Percentiles rank a stretch among this genome's conserved stretches.
Conservation (phyloP, 139 green algal species). For the Spirogloea muscicola region DNA sequence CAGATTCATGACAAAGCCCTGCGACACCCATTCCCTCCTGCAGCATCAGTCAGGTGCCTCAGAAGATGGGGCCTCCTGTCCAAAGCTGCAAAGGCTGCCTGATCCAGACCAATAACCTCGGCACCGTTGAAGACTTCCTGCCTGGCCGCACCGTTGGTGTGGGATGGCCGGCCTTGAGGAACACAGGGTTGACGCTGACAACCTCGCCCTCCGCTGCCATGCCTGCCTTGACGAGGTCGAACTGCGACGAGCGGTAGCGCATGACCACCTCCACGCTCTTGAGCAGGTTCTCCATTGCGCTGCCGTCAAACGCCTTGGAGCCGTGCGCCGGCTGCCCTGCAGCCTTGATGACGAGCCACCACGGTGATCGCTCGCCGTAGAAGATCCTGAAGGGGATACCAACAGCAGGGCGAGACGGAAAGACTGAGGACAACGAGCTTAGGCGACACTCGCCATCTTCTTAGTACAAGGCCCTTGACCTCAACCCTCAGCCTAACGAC, state of each 20-base stretch:
- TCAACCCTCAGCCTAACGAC: no score
- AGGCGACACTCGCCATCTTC: no score
- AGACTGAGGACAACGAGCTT: no score
- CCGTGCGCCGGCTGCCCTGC: slow-evolving; percentile 14
- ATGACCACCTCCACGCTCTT: background rate
- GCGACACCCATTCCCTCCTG: no score
- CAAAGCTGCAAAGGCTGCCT: no score
- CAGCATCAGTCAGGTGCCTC: no score
- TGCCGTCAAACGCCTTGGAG: slow-evolving; percentile 4
- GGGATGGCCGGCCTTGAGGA: slow-evolving; percentile 1
- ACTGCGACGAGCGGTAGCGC: slow-evolving; percentile 8
- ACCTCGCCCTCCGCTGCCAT: slow-evolving; percentile 9
- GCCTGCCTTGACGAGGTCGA: slow-evolving; percentile 2
- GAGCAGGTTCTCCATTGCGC: background rate
- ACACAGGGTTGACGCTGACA: slow-evolving; percentile 1
- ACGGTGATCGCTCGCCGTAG: slow-evolving; percentile 12
- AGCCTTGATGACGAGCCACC: slow-evolving; percentile 18
- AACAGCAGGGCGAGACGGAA: background rate
- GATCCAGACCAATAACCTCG: no score
- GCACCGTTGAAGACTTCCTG: no score
- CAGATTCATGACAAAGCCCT: slow-evolving; percentile 33
- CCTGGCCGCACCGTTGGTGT: background rate
- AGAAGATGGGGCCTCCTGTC: no score
- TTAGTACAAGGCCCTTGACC: no score
- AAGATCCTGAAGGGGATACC: slow-evolving; percentile 1